Evolutionary conservation across 1,139 yeast species (phyloP).

Genomic region (Meyerozyma smithsonii): DNA sequence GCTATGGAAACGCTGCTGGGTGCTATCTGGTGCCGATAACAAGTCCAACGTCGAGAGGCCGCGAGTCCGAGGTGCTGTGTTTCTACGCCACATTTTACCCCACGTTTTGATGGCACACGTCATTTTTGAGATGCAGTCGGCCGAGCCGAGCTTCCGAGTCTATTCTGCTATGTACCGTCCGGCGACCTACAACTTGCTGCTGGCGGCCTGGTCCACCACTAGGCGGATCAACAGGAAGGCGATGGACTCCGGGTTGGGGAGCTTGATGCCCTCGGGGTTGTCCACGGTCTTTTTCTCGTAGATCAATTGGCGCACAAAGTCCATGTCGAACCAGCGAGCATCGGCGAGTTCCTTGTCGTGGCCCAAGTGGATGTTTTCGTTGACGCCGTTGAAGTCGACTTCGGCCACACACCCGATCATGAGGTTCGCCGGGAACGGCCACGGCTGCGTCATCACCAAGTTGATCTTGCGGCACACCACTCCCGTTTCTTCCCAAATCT

Average conservation of each 20-base stretch:
- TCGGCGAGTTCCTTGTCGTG: conserved; percentile 83
- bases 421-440: conserved; percentile 93
- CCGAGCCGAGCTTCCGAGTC: too few species aligned
- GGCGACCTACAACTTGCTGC: conserved; percentile 11
- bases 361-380: conserved; percentile 62
- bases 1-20: too few species aligned
- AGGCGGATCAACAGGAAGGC: conserved; percentile 39
- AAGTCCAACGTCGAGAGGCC: too few species aligned
- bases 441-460: conserved; percentile 75
- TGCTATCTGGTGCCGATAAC: too few species aligned
- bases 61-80: too few species aligned
- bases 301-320: conserved; percentile 45
- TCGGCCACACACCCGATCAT: conserved; percentile 90
- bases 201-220: conserved; percentile 38
- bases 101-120: background rate
- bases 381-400: conserved; percentile 57
- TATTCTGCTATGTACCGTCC: too few species aligned
- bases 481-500: conserved; percentile 95
- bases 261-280: conserved; percentile 36
- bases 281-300: conserved; percentile 20
- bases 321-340: conserved; percentile 75
- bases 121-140: too few species aligned
- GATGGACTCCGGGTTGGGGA: conserved; percentile 41
- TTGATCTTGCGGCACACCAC: conserved; percentile 57
- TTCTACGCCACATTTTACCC: background rate